These are phyloP conservation scores for Eragrostis curvula DNA, from an alignment of 176 grass and related monocot genomes.

Conservation along the genomic window DNA sequence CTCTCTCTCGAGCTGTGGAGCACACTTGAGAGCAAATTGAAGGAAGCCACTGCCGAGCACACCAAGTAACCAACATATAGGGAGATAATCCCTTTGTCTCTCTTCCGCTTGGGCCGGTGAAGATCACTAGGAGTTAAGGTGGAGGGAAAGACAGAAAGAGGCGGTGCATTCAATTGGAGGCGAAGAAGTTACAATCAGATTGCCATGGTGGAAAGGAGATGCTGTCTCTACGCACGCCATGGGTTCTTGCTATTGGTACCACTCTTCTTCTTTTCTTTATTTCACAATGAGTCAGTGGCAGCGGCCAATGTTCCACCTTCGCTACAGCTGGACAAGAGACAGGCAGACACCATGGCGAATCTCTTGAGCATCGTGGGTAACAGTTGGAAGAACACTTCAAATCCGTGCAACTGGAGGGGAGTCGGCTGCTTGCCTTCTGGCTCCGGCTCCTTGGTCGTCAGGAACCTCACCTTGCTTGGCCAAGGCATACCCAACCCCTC, in stretches of 20 bases:
- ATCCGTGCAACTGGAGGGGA: conserved; percentile 48
- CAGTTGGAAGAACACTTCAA: conserved; percentile 31
- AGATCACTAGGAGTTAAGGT: neutral
- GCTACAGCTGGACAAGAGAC: neutral
- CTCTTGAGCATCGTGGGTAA: too few relatives aligned
- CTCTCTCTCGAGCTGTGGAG: neutral
- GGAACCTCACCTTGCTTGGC: conserved; percentile 32
- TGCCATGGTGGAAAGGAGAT: conserved; percentile 1
- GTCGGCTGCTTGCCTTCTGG: neutral
- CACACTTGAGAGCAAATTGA: conserved; percentile 1
- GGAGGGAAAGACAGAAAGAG: neutral
- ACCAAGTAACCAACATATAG: conserved; percentile 22
- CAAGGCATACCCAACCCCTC: conserved; percentile 13
- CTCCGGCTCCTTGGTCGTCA: conserved; percentile 31
- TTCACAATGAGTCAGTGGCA: neutral
- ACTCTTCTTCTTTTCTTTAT: neutral
- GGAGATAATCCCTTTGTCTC: neutral
- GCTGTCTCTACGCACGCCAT: conserved; percentile 11
- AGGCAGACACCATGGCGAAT: neutral
- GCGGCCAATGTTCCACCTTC: neutral
- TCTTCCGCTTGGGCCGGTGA: neutral
- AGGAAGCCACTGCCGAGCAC: conserved; percentile 32
- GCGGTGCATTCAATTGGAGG: neutral
- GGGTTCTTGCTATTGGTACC: conserved; percentile 28
- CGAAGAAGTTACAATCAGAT: neutral